Evolutionary conservation across 805 yeast species (phyloP).

Genomic region (Geotrichum ghanense): DNA sequence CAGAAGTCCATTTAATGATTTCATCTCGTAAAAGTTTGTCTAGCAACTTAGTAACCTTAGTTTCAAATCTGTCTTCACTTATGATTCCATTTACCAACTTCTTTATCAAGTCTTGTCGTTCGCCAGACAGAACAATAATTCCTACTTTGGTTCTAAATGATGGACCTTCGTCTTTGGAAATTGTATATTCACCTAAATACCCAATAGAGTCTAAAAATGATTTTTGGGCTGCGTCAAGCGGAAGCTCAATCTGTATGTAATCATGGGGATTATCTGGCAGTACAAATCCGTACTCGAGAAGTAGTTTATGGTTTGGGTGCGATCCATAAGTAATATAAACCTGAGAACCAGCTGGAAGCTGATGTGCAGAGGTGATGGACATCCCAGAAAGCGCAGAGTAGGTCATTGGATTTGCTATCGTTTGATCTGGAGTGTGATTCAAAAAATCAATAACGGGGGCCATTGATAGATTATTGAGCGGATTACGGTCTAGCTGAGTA

Average conservation of each 20-base stretch:
- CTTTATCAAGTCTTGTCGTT: constrained; percentile 1
- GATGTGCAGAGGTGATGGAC: constrained; percentile 33
- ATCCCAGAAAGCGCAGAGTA: constrained; percentile 39
- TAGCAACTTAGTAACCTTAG: not conserved
- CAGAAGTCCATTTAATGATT: not conserved
- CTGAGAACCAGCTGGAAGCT: constrained; percentile 39
- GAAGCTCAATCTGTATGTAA: constrained; percentile 46
- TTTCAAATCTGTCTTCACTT: not conserved
- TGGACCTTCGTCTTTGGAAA: constrained; percentile 33
- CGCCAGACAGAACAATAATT: constrained; percentile 33
- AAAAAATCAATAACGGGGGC: constrained; percentile 87
- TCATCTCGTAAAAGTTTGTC: not conserved
- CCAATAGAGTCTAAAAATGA: constrained; percentile 38
- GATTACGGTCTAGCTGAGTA: constrained; percentile 36
- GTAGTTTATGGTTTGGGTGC: constrained; percentile 70
- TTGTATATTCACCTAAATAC: constrained; percentile 68
- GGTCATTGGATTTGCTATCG: constrained; percentile 14
- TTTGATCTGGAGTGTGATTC: constrained; percentile 45
- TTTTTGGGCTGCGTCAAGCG: constrained; percentile 28
- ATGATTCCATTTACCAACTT: not conserved
- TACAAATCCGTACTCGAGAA: constrained; percentile 81
- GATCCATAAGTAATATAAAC: constrained; percentile 74
- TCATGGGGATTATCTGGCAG: constrained; percentile 54
- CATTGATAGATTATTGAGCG: constrained; percentile 68
- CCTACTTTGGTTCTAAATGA: constrained; percentile 74